These are phyloP conservation scores for Zygosaccharomyces pseudorouxii DNA, from an alignment of 805 yeast genomes.

Conservation along the genomic window DNA sequence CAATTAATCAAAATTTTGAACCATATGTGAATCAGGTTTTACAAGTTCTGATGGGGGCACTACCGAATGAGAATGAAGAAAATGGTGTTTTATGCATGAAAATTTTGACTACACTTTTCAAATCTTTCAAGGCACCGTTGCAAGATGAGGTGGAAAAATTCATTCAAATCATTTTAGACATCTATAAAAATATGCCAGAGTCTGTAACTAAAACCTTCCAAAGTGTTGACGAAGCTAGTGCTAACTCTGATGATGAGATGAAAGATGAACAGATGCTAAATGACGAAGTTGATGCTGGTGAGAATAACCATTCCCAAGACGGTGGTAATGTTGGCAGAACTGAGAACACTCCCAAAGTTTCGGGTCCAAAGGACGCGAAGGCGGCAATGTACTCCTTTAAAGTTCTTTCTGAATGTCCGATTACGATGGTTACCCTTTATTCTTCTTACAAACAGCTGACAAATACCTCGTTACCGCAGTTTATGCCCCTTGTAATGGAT, in stretches of 20 bases:
- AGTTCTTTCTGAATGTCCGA: constrained; percentile 93
- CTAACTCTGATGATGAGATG: constrained; percentile 13
- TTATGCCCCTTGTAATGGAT: constrained; percentile 77
- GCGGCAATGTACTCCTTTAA: constrained; percentile 80
- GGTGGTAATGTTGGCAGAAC: not conserved
- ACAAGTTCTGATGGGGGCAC: constrained; percentile 50
- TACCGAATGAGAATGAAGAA: constrained; percentile 85
- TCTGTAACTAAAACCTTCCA: constrained; percentile 70
- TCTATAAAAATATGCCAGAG: constrained; percentile 74
- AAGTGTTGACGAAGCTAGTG: constrained; percentile 16
- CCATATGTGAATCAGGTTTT: constrained; percentile 60
- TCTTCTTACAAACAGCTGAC: constrained; percentile 80
- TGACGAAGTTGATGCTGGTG: constrained; percentile 8
- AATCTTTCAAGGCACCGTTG: constrained; percentile 67
- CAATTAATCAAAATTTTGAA: constrained; percentile 75
- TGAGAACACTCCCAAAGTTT: not conserved
- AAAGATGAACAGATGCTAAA: constrained; percentile 12
- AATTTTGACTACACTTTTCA: constrained; percentile 77
- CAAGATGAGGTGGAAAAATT: constrained; percentile 73
- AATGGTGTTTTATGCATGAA: constrained; percentile 91
- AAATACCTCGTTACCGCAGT: constrained; percentile 62
- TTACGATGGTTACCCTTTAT: constrained; percentile 87
- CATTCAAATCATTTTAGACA: constrained; percentile 64
- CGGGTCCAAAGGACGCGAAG: constrained; percentile 45
- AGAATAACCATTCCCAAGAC: constrained; percentile 5